These are phyloP conservation scores for Litsea cubeba DNA, from an alignment of 164 flowering plant genomes.

Conservation along the genomic window DNA sequence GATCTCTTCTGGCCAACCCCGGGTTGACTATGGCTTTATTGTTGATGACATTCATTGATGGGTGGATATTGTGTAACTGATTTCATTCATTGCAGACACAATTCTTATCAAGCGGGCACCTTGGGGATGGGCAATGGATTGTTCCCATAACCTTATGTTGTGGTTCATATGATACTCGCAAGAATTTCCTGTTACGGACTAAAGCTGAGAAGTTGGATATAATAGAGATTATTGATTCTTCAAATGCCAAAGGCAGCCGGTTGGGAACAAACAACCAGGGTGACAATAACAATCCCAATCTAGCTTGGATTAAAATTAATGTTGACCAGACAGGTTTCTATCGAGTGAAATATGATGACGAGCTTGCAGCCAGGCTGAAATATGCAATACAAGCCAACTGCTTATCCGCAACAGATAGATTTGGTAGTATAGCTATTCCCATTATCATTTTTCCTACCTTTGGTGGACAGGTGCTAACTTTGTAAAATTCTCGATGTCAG, in stretches of 20 bases:
- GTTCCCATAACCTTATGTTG: constrained; percentile 82
- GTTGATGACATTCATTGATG: not conserved
- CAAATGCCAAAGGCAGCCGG: constrained; percentile 5
- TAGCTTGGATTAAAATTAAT: constrained; percentile 76
- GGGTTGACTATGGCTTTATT: too few relatives aligned
- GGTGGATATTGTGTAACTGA: not conserved
- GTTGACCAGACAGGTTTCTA: constrained; percentile 91
- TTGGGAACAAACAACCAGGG: constrained; percentile 8
- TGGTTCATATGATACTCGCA: constrained; percentile 64
- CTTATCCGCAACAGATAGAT: constrained; percentile 76
- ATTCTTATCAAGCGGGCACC: constrained; percentile 71
- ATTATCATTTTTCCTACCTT: not conserved
- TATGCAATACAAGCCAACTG: constrained; percentile 61
- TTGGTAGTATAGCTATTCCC: constrained; percentile 44
- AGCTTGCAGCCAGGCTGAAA: constrained; percentile 64
- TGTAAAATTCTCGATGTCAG: constrained; percentile 33
- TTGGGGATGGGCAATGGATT: constrained; percentile 88
- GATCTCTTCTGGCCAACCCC: not conserved
- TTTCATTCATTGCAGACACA: constrained; percentile 53
- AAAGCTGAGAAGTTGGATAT: constrained; percentile 42
- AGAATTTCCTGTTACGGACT: constrained; percentile 51
- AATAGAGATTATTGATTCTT: constrained; percentile 32
- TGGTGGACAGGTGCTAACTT: not conserved
- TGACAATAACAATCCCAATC: constrained; percentile 3
- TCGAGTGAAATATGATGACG: constrained; percentile 92